Conservation (phyloP, 495 filamentous ascomycete species). For the Ascobolus immersus region DNA sequence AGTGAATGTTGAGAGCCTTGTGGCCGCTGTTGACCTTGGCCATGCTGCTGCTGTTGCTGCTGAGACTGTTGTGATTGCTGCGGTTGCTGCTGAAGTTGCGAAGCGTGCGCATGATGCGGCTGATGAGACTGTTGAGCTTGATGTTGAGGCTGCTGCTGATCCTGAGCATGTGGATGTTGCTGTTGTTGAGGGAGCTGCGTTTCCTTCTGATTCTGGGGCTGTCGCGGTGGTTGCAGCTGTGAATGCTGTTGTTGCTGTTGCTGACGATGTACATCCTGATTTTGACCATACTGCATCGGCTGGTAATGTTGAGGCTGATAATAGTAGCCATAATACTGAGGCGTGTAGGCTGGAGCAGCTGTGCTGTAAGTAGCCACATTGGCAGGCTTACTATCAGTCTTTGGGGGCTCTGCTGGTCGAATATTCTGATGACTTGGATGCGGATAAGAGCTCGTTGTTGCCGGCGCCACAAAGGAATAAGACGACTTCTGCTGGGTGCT, state of each 20-base stretch:
- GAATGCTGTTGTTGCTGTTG: constrained; percentile 2
- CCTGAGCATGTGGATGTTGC: neutral
- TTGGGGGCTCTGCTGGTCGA: neutral
- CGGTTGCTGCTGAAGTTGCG: constrained; percentile 8
- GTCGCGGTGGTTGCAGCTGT: neutral
- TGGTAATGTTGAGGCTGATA: constrained; percentile 2
- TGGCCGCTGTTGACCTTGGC: constrained; percentile 5
- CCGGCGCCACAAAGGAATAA: too few species aligned
- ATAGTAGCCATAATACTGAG: neutral
- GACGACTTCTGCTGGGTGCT: too few species aligned
- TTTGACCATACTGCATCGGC: constrained; percentile 4
- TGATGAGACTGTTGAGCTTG: constrained; percentile 5
- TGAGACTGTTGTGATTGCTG: constrained; percentile 8
- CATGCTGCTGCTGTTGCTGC: constrained; percentile 9
- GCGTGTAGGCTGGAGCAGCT: neutral
- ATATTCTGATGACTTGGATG: too few species aligned
- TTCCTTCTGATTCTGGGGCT: neutral
- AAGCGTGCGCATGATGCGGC: constrained; percentile 8
- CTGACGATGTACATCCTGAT: neutral
- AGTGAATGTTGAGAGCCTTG: constrained; percentile 8
- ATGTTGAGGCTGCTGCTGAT: constrained; percentile 6
- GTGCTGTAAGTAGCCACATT: neutral
- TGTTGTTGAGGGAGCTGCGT: constrained; percentile 3
- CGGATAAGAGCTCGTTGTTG: too few species aligned
- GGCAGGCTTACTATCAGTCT: neutral